These are phyloP conservation scores for Neonectria sp. DNA, from an alignment of 2,329 filamentous ascomycete genomes.

Conservation along the genomic window DNA sequence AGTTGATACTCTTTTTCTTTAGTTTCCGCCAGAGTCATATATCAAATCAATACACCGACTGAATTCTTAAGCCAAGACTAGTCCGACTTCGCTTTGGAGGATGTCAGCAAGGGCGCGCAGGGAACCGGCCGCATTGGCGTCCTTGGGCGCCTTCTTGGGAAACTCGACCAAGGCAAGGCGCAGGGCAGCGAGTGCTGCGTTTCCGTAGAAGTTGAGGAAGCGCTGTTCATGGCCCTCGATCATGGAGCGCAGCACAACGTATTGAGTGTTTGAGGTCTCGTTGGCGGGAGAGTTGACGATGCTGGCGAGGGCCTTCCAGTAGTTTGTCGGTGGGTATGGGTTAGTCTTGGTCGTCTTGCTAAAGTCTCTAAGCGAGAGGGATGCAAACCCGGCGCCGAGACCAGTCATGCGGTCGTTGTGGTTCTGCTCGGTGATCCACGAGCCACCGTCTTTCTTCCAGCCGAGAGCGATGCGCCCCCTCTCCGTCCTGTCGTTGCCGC, in stretches of 20 bases:
- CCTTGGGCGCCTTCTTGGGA: slow-evolving; percentile 67
- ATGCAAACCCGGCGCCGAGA: slow-evolving; percentile 86
- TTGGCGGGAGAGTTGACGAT: slow-evolving; percentile 82
- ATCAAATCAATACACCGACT: slow-evolving; percentile 2
- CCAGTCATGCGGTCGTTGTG: slow-evolving; percentile 89
- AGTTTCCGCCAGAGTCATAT: slow-evolving; percentile 7
- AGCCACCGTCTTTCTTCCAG: slow-evolving; percentile 76
- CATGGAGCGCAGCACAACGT: slow-evolving; percentile 79
- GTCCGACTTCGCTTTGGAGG: slow-evolving; percentile 64
- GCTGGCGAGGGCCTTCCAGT: slow-evolving; percentile 84
- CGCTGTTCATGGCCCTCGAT: slow-evolving; percentile 80
- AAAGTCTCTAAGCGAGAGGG: slow-evolving; percentile 88
- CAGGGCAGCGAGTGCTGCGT: slow-evolving; percentile 79
- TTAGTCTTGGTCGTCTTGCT: slow-evolving; percentile 77
- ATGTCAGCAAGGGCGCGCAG: slow-evolving; percentile 69
- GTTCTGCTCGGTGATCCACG: slow-evolving; percentile 77
- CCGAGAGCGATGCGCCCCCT: slow-evolving; percentile 78
- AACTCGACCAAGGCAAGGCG: slow-evolving; percentile 81
- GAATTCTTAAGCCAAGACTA: slow-evolving; percentile 59
- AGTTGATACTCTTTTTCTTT: slow-evolving; percentile 11
- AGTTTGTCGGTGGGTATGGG: slow-evolving; percentile 83
- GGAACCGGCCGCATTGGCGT: slow-evolving; percentile 65
- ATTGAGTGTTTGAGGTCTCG: slow-evolving; percentile 81
- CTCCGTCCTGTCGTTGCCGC: slow-evolving; percentile 81
- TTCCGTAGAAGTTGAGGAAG: slow-evolving; percentile 87